These are phyloP conservation scores for Ichthyophthirius multifiliis DNA, from an alignment of 169 alveolate species.

Conservation along the genomic window DNA sequence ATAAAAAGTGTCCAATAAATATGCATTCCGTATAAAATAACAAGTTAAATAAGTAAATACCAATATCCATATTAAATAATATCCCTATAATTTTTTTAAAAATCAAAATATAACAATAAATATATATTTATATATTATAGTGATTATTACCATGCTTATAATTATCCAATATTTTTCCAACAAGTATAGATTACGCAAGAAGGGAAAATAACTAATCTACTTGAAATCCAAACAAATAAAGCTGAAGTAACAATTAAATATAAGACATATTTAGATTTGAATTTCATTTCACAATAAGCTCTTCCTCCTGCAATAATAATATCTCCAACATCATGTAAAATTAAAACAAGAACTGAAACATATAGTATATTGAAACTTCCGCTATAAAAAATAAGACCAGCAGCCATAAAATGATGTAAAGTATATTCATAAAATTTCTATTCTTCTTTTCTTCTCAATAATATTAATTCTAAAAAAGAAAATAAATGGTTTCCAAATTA, in stretches of 20 bases:
- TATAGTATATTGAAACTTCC: conserved; percentile 3
- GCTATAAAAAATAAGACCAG: conserved; percentile 22
- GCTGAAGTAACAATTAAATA: background rate
- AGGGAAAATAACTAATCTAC: conserved; percentile 8
- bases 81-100: conserved; percentile 1
- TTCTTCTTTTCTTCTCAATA: conserved; percentile 20
- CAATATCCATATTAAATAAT: background rate
- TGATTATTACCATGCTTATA: no score
- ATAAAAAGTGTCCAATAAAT: conserved; percentile 36
- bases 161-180: background rate
- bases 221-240: conserved; percentile 14
- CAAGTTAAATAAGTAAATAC: background rate
- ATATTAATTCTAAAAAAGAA: background rate
- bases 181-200: background rate
- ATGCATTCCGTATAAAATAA: conserved; percentile 25
- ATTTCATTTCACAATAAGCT: conserved; percentile 13
- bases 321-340: conserved; percentile 35
- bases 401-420: conserved; percentile 32
- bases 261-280: background rate
- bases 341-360: conserved; percentile 14
- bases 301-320: conserved; percentile 31
- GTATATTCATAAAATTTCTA: conserved; percentile 30
- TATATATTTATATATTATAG: no score
- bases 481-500: conserved; percentile 6
- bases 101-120: no score